Base-by-base conservation (phyloP, 2,329 filamentous ascomycete species). In the Curvularia hawaiiensis region DNA sequence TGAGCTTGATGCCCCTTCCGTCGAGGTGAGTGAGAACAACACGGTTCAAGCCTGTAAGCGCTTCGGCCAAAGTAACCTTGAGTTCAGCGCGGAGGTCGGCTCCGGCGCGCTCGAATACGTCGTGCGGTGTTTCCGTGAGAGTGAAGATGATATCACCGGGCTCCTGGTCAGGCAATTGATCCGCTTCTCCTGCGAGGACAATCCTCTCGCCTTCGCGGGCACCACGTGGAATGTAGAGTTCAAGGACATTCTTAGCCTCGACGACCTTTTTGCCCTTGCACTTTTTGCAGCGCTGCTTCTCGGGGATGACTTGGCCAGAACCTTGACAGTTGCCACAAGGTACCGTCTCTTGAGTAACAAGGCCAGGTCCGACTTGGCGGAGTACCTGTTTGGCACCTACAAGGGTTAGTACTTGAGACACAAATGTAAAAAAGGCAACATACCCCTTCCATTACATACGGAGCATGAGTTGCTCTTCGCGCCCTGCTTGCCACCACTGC, bases 221-320 rank as follows among this genome's bases (percentile, higher is more conserved):
- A 46, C 94, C 94, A 51, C 90, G 87, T 10, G 94, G 92, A 59
- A 99, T 97, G 80, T 98, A 98, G 51, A 99, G 89, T 79, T 99
- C 95, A 59, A 99, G 83, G 3, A 94, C 90, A 81, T 98, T 99
- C 78, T 91, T 95, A 78, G 95, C 90, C 70, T 92, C 89, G 44
- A 88, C 87, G 14, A 91, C 92, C 61, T 91, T 86, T 77, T 90
- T 91, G 71, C 95, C 95, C 80, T 98, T 98, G 86, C 95, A 99
- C 82, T 95, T 97, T 84, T 96, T 97, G 83, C 95, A 99, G 74
- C 92, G 91, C 73, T 99, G 95, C 82, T 98, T 98, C 73, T 97
- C 92, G 77, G 94, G 94, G 80, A 88, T 96, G 72, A 93, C 88
- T 72, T 88, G 88, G 6, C 95, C 95, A n/a, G 88, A 85, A 33